Base-by-base conservation (phyloP, 345 rosid genomes). In the Leavenworthia alabamica region DNA sequence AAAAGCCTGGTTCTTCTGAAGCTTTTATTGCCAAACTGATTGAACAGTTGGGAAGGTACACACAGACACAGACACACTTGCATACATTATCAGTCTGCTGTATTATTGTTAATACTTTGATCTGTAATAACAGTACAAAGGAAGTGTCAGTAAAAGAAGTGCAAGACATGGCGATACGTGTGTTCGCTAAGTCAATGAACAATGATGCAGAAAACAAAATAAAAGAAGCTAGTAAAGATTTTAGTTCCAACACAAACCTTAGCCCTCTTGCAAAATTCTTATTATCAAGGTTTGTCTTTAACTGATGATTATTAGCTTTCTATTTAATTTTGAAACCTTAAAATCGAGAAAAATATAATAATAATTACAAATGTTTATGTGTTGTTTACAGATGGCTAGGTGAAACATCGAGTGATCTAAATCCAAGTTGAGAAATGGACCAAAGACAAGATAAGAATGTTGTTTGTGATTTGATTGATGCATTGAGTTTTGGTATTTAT, bases 181-280 rank as follows among this genome's bases (percentile, higher is more conserved):
- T 76, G 8, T 89, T 89, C 19, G 61, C 56, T 14, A 87, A 80
- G 79, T 15, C 64, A 6, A 23, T 46, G 57, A 70, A 51, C 56
- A 82, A 79, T 71, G 61, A 76, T 35, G 80, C 76, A 32, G 96
- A 84, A 12, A 72, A 71, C 77, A 79, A 60, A 78, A 87, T 69
- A 78, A 93, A 80, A 77, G 84, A 79, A 72, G 91, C 76, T 57
- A 82, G 47, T 68, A 89, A 76, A 75, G 97, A 89, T 35, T 72
- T 73, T 40, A 66, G 48, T 77, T 82, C 92, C 19, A 87, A 78
- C 46, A 56, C 89, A 50, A 89, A 87, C 78, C 49, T 85, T 54
- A 89, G 92, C 72, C 97, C 97, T 1, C 88, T 93, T 28, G 97
- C 94, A 2, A 87, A 88, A 79, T 89, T 93, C 80, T 67, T 93